Base-by-base conservation (phyloP, 2,329 filamentous ascomycete genomes). In the Epichloe sp. region DNA sequence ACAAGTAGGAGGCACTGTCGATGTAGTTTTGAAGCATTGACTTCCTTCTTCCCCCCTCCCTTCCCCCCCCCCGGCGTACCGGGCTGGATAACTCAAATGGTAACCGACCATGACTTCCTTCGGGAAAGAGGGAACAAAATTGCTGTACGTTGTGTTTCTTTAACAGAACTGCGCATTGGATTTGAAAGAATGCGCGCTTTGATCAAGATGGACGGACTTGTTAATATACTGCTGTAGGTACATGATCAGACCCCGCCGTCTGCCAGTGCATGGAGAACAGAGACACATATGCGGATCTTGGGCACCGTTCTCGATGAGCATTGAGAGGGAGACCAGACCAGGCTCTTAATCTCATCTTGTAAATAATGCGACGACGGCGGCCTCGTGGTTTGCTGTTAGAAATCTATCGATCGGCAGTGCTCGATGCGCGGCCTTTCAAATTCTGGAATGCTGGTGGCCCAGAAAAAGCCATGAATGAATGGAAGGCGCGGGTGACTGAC, bases 1-100 rank as follows among this genome's bases (percentile, higher is more conserved):
- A 12, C 38, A 38, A 53, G 46, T 47, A 53, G 43, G 19, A 40
- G 48, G 46, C 38, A 46, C 38, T 43, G 35, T 36, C 37, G 44
- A 44, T n/a, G 44, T 31, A 37, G 14, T 37, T 47, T 17, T 17
- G 44, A 38, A 38, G 35, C 42, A 48, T 52, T 37, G 42, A 14
- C 11, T 23, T 36, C 19, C 31, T 38, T 40, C 31, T 7, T 34
- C 3, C 38, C 11, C 15, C 17, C n/a, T 7, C 11, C 21, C 6
- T 11, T 8, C 10, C 41, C 23, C 10, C 41, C 23, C 4, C 31
- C 23, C 7, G 48, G 40, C 48, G 50, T 49, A 45, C 44, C 35
- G 52, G 45, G 17, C 31, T 35, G 17, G 43, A 47, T 42, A 46
- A 49, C 38, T 54, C 37, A 34, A 54, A 44, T 37, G 45, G 37